Evolutionary conservation across 768 basidiomycete species (phyloP).

Genomic region (Suillus subaureus): DNA sequence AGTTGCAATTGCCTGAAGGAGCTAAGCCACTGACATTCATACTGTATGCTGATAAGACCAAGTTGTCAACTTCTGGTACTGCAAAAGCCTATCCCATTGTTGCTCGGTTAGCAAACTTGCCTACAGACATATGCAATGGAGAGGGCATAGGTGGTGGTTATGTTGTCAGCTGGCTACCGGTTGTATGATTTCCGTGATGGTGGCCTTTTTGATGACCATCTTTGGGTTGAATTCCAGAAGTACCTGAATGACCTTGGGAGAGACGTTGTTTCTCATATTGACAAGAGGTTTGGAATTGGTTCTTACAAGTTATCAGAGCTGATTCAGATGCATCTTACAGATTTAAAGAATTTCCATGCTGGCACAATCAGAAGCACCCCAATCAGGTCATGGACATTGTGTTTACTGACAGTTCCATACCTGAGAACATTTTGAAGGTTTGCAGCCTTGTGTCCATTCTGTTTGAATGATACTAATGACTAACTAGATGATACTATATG

Average conservation of each 20-base stretch:
- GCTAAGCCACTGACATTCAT: slow-evolving; percentile 35
- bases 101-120: slow-evolving; percentile 35
- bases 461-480: no score
- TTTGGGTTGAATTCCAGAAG: background rate
- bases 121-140: slow-evolving; percentile 35
- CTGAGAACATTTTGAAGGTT: background rate
- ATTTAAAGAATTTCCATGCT: background rate
- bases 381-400: background rate
- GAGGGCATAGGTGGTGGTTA: slow-evolving; percentile 35
- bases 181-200: slow-evolving; percentile 27
- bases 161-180: slow-evolving; percentile 42
- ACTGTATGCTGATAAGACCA: slow-evolving; percentile 43
- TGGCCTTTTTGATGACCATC: background rate
- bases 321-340: background rate
- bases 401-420: background rate
- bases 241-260: background rate
- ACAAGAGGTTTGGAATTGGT: background rate
- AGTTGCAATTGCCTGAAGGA: background rate
- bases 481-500: slow-evolving; percentile 26
- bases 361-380: background rate
- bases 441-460: background rate
- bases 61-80: slow-evolving; percentile 40
- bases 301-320: background rate
- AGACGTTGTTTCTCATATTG: background rate
- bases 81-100: slow-evolving; percentile 41